Base-by-base conservation (phyloP, 768 basidiomycete species). In the Termitomyces sp. region DNA sequence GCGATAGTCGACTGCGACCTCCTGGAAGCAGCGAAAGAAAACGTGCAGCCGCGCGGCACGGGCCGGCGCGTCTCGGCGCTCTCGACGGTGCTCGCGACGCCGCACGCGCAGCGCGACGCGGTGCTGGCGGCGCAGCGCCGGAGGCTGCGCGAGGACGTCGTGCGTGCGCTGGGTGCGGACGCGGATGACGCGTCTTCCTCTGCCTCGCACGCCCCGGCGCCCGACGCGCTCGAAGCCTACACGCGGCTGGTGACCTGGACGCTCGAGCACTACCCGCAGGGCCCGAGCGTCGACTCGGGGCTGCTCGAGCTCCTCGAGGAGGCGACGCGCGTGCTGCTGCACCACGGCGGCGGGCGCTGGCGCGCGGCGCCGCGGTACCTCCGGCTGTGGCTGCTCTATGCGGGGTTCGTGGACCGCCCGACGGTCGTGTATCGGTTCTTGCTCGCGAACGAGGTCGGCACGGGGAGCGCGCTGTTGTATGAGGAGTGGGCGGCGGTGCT, bases 371-470 rank as follows among this genome's bases (percentile, higher is more conserved):
- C 92, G 58, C 85, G 90, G 57, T 97, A 98, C 70, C 80, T 98
- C 55, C 93, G 94, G 68, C 76, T 98, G 16, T 99, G 97, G 97
- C 78, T 94, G 51, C 82, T 94, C 48, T 99, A 98, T 70, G 90
- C 95, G 16, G 87, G 86, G 69, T 89, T 92, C 68, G 92, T 98
- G 51, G 95, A 98, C 74, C 85, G 85, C 66, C 88, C 94, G 42
- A 84, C 84, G 16, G 81, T 94, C 69, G 88, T 98, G 62, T 98
- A 90, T 78, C 82, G 85, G 62, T 98, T 94, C 73, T 72, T 98
- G 68, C 78, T 97, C 62, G 87, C 87, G 5, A 94, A 94, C 65
- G 93, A 97, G 64, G 90, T 98, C 62, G 97, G 94, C 5, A 88
- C 91, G 46, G 76, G 74, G 8, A 84, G 87, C 65, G 87, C 89